phyloP scores from a whole-genome alignment of 2,329 filamentous ascomycete genomes.

The Colletotrichum melonis region DNA sequence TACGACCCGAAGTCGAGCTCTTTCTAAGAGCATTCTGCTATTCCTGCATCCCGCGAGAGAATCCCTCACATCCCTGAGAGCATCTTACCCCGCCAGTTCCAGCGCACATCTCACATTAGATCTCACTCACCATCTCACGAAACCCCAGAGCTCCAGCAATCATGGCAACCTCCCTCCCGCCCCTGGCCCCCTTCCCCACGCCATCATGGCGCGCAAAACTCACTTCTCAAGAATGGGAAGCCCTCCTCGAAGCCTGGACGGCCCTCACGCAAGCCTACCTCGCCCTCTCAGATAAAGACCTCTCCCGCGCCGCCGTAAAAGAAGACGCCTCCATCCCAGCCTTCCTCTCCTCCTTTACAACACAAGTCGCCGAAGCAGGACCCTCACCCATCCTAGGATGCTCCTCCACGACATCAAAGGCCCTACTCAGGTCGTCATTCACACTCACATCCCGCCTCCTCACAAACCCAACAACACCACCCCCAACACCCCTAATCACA shows the following conservation, averaged over 20 bases:
- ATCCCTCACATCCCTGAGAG: neutral
- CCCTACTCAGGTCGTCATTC: constrained; percentile 73
- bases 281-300: constrained; percentile 65
- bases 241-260: constrained; percentile 82
- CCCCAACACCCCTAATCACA: constrained; percentile 62
- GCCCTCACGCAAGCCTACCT: constrained; percentile 75
- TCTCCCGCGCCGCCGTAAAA: constrained; percentile 60
- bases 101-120: neutral
- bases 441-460: constrained; percentile 71
- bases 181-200: constrained; percentile 82
- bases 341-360: constrained; percentile 77
- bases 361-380: constrained; percentile 60
- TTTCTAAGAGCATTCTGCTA: neutral
- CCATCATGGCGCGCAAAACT: constrained; percentile 74
- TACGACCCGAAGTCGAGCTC: neutral
- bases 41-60: neutral
- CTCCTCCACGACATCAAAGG: constrained; percentile 44
- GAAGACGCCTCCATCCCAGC: constrained; percentile 66
- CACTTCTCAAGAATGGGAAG: constrained; percentile 78
- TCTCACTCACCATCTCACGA: neutral
- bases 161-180: constrained; percentile 67
- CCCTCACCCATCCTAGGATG: constrained; percentile 45
- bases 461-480: constrained; percentile 47
- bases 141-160: neutral
- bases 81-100: neutral